A percentile compares a stretch with the other conserved stretches of the same genome.
These are phyloP conservation scores for Tremella yokohamensis DNA, from an alignment of 768 basidiomycete species.

Conservation along the genomic window DNA sequence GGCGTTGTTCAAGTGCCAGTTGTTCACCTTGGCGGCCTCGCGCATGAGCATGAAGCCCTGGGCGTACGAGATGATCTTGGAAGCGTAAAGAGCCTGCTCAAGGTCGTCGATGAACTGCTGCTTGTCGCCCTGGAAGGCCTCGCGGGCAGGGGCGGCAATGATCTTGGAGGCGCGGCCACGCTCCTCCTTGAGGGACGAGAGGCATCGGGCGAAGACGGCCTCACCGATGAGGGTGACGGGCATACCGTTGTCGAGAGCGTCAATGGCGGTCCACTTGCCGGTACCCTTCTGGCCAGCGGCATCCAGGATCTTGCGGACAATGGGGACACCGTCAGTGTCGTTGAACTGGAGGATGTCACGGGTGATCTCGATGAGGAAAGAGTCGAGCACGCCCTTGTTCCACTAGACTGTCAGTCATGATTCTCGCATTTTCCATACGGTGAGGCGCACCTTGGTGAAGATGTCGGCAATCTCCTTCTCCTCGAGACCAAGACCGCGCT, in stretches of 20 bases:
- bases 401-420: constrained; percentile 30
- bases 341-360: constrained; percentile 95
- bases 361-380: constrained; percentile 98
- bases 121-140: constrained; percentile 95
- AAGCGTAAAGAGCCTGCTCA: constrained; percentile 97
- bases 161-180: constrained; percentile 87
- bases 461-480: constrained; percentile 92
- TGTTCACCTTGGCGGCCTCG: constrained; percentile 85
- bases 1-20: constrained; percentile 90
- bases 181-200: constrained; percentile 95
- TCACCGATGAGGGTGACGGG: constrained; percentile 97
- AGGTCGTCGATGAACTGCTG: constrained; percentile 98
- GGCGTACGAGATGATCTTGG: constrained; percentile 99
- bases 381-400: constrained; percentile 99
- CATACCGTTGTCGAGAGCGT: constrained; percentile 76
- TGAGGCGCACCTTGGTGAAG: constrained; percentile 60
- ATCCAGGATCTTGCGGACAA: constrained; percentile 92
- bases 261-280: constrained; percentile 95
- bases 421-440: not conserved
- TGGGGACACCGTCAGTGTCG: constrained; percentile 79
- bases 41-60: constrained; percentile 99
- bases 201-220: constrained; percentile 96
- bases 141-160: constrained; percentile 84
- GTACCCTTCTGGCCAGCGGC: constrained; percentile 98
- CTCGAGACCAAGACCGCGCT: constrained; percentile 77